Base-by-base conservation (phyloP, 73 alveolate species). In the Loxodes magnus region DNA sequence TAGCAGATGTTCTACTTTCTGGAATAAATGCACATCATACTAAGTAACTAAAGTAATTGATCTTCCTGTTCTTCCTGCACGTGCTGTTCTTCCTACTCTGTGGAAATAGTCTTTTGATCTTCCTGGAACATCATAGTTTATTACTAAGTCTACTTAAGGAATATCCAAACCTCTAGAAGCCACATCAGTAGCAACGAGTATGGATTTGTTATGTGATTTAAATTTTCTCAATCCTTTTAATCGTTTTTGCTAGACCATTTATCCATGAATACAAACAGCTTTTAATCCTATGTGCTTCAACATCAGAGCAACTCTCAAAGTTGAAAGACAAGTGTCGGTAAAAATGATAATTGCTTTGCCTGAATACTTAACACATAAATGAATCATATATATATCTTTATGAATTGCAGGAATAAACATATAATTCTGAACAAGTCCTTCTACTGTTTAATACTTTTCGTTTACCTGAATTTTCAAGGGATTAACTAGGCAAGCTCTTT, bases 51-150 rank as follows among this genome's bases (percentile, higher is more conserved):
- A 49, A 24, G 96, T 90, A 24, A 90, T 72, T 6, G 95, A 78
- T 34, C 95, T 52, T 2, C 98, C 98, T 22, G 94, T 56, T 26
- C 82, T 77, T 3, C 98, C 98, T 0, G 98, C 98, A 4, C 98
- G 43, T 2, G 97, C 98, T 0, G 97, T 91, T 24, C 98, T 69
- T 3, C 98, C 98, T 0, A 91, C 98, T 43, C 98, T 59, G 56
- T 87, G 98, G 37, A 91, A 74, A 68, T 91, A 91, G 64, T 91
- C 96, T 73, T 91, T 74, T 2, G 83, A 66, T 56, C 75, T 77
- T 39, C 34, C 56, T 37, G 97, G 97, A 37, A 87, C 54, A 55
- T 87, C 97, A 53, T 53, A 84, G 69, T 79, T 84, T 7, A 79
- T 71, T 22, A 74, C 97, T 42, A 87, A 38, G 43, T 91, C 97